Percentiles rank a stretch among this genome's conserved stretches.
These are phyloP conservation scores for Vigna reflexopilosa DNA, from an alignment of 306 rosid genomes.

Conservation along the genomic window DNA sequence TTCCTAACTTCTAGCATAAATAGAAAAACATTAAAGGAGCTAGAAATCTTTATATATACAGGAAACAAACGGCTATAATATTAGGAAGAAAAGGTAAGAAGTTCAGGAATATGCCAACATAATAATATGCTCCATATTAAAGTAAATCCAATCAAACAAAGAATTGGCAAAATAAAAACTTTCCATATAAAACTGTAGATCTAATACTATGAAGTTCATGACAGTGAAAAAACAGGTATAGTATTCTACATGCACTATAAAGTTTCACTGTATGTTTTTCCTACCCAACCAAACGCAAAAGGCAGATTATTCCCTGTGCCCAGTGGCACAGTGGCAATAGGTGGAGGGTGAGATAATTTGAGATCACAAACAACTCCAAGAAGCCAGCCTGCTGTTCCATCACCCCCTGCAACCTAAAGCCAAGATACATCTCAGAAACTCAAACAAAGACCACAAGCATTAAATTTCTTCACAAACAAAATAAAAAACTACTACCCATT, in stretches of 20 bases:
- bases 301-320: slow-evolving; percentile 99
- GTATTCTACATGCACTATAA: slow-evolving; percentile 21
- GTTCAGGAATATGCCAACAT: slow-evolving; percentile 24
- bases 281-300: slow-evolving; percentile 98
- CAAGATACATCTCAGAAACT: slow-evolving; percentile 33
- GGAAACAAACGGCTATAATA: neutral
- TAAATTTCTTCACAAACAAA: slow-evolving; percentile 12
- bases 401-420: slow-evolving; percentile 95
- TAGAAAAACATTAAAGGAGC: neutral
- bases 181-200: neutral
- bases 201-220: slow-evolving; percentile 10
- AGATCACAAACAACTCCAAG: slow-evolving; percentile 99
- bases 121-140: slow-evolving; percentile 1
- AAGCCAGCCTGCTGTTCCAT: slow-evolving; percentile 99
- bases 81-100: neutral
- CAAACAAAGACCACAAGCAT: slow-evolving; percentile 33
- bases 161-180: neutral
- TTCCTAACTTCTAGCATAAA: neutral
- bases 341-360: slow-evolving; percentile 82
- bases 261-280: slow-evolving; percentile 38
- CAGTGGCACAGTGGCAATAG: slow-evolving; percentile 88
- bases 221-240: neutral
- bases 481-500: neutral
- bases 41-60: neutral
- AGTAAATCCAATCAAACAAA: slow-evolving; percentile 20